phyloP scores from a whole-genome alignment of 441 rosid species.

The Arabidopsis lyrata region DNA sequence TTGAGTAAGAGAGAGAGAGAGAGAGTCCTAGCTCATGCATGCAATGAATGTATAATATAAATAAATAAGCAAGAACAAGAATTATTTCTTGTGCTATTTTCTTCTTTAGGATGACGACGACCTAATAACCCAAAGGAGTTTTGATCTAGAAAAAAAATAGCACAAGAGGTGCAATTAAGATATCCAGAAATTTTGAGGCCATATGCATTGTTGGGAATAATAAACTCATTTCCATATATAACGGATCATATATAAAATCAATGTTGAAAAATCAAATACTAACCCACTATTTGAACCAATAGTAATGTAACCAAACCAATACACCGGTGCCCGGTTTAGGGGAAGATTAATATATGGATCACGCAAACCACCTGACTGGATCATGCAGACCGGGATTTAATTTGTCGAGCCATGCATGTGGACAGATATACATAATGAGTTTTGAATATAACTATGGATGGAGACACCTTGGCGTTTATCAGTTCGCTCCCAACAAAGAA shows the following conservation, averaged over 20 bases:
- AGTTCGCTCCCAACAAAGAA: neutral
- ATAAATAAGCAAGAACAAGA: neutral
- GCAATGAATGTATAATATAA: constrained; percentile 19
- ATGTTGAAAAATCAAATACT: constrained; percentile 5
- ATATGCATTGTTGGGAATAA: neutral
- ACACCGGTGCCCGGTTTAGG: neutral
- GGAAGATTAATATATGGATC: neutral
- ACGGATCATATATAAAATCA: neutral
- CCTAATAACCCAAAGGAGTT: no score
- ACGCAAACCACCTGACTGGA: neutral
- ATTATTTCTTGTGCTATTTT: neutral
- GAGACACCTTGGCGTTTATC: neutral
- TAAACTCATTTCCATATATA: neutral
- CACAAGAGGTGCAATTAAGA: neutral
- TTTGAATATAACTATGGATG: neutral
- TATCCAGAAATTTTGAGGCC: neutral
- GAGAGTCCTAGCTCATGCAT: neutral
- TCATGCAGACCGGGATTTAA: neutral
- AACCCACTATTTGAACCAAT: neutral
- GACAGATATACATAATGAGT: neutral
- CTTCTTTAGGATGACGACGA: constrained; percentile 11
- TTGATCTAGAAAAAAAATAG: no score
- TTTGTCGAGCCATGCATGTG: no score
- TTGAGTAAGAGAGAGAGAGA: constrained; percentile 11
- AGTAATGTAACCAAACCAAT: neutral